Percentiles rank a stretch among this genome's conserved stretches.
phyloP scores from a whole-genome alignment of 176 grass and related monocot genomes.

The Zizania latifolia region DNA sequence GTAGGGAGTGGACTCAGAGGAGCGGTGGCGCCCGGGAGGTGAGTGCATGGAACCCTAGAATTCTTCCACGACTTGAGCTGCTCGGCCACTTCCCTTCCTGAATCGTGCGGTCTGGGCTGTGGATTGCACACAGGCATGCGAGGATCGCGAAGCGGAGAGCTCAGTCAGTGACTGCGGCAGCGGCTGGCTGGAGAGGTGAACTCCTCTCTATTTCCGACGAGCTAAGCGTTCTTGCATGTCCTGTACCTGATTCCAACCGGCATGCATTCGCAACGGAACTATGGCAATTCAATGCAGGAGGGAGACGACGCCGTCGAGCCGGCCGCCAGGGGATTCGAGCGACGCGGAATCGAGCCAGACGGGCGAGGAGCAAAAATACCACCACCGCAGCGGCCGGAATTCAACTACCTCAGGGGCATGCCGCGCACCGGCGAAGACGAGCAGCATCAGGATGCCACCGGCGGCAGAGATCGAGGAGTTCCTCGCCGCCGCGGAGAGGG shows the following conservation, averaged over 20 bases:
- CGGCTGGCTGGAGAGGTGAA: slow-evolving; percentile 22
- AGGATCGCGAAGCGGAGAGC: slow-evolving; percentile 29
- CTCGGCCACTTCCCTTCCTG: not conserved
- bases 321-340: slow-evolving; percentile 20
- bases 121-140: slow-evolving; percentile 1
- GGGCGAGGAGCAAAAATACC: not conserved
- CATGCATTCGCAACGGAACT: not conserved
- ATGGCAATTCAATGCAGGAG: slow-evolving; percentile 38
- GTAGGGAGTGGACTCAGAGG: not conserved
- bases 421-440: not conserved
- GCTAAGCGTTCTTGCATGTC: not conserved
- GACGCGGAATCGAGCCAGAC: slow-evolving; percentile 26
- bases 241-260: not conserved
- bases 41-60: not conserved
- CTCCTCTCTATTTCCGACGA: no score
- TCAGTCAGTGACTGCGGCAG: slow-evolving; percentile 34
- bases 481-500: slow-evolving; percentile 54
- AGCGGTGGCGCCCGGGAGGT: slow-evolving; percentile 19
- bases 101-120: not conserved
- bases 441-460: slow-evolving; percentile 26
- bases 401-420: not conserved
- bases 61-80: not conserved
- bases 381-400: not conserved
- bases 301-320: slow-evolving; percentile 45
- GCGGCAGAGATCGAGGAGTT: slow-evolving; percentile 61